These are phyloP conservation scores for Daldinia eschscholtzii DNA, from an alignment of 2,329 filamentous ascomycete species.

Conservation along the genomic window DNA sequence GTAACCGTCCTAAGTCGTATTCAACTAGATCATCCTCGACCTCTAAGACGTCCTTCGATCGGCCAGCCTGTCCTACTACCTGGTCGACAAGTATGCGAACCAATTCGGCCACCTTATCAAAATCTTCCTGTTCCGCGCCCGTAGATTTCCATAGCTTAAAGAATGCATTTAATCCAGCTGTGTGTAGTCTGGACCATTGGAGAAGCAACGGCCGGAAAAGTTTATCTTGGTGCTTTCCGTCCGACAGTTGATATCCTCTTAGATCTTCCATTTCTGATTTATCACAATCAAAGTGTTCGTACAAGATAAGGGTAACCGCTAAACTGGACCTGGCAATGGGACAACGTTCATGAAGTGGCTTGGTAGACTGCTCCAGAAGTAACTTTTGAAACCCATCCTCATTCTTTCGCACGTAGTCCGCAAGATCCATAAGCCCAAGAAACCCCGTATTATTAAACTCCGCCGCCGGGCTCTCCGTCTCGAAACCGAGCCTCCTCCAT, in stretches of 20 bases:
- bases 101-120: conserved; percentile 92
- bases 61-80: conserved; percentile 83
- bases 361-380: conserved; percentile 86
- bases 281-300: conserved; percentile 96
- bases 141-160: conserved; percentile 94
- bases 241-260: conserved; percentile 79
- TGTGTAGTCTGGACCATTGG: conserved; percentile 93
- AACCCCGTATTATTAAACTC: conserved; percentile 92
- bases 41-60: conserved; percentile 86
- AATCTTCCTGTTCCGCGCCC: conserved; percentile 85
- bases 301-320: conserved; percentile 87
- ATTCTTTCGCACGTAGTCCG: conserved; percentile 91
- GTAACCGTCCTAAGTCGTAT: conserved; percentile 81
- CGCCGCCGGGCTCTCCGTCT: conserved; percentile 85
- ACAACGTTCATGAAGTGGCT: conserved; percentile 78
- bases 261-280: conserved; percentile 83
- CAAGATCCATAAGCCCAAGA: conserved; percentile 96
- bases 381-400: conserved; percentile 94
- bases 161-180: conserved; percentile 86
- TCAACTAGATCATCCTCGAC: conserved; percentile 90
- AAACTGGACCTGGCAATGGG: conserved; percentile 89
- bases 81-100: conserved; percentile 91
- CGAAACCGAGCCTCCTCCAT: conserved; percentile 92
- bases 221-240: conserved; percentile 85
- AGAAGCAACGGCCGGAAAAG: conserved; percentile 88